Evolutionary conservation across 257 asterid genomes (phyloP).

Genomic region (Solanum pennellii): DNA sequence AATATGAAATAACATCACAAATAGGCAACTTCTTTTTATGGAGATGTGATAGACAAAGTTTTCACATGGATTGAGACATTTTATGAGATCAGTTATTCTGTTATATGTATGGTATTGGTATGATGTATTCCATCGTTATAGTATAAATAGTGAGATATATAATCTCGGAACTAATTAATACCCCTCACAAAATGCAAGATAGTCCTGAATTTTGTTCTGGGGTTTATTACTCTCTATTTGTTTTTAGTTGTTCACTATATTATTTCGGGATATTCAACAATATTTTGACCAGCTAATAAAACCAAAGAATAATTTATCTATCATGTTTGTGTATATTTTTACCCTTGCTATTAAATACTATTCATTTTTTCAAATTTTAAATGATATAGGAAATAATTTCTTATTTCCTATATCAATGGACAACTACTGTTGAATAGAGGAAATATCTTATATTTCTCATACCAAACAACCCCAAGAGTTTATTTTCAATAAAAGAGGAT

Average conservation of each 20-base stretch:
- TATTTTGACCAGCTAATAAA: fast-evolving
- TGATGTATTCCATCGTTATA: too few relatives aligned
- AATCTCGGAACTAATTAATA: neutral
- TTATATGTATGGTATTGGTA: too few relatives aligned
- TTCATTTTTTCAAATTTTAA: neutral
- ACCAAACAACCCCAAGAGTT: neutral
- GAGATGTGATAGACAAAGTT: too few relatives aligned
- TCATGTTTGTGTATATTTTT: neutral
- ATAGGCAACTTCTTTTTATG: neutral
- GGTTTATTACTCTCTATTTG: neutral
- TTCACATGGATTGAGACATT: too few relatives aligned
- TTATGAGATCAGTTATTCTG: too few relatives aligned
- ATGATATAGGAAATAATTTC: too few relatives aligned
- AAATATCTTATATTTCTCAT: neutral
- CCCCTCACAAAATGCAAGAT: neutral
- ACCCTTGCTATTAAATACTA: neutral
- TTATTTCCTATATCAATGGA: too few relatives aligned
- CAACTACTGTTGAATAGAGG: neutral
- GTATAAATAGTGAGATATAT: too few relatives aligned
- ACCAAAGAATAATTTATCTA: fast-evolving
- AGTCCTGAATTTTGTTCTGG: neutral
- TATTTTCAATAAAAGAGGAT: neutral
- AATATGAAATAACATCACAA: too few relatives aligned
- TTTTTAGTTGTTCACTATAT: too few relatives aligned
- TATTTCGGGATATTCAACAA: fast-evolving